Evolutionary conservation across 495 filamentous ascomycete genomes (phyloP).

Genomic region (Lasiosphaeriaceae sp.): DNA sequence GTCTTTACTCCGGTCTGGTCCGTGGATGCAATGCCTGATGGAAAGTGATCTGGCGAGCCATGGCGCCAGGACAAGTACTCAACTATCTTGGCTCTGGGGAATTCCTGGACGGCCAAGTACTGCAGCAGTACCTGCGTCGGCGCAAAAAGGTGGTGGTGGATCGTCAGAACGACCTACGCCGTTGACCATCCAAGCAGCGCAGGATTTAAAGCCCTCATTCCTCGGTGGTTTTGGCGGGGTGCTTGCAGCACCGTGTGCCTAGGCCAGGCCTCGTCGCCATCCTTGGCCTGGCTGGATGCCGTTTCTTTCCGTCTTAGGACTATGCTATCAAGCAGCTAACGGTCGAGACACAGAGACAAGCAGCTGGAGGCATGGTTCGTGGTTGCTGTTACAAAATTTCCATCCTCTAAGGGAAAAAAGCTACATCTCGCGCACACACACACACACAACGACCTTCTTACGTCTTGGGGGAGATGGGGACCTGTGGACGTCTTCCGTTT

Average conservation of each 20-base stretch:
- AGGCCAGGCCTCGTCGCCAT: not conserved
- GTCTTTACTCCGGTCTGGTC: slow-evolving; percentile 7
- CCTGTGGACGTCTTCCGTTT: slow-evolving; percentile 10
- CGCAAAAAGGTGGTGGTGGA: slow-evolving; percentile 9
- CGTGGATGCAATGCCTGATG: not conserved
- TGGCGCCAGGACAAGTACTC: not conserved
- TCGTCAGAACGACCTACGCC: slow-evolving; percentile 6
- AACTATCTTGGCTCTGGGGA: not conserved
- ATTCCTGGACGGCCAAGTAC: slow-evolving; percentile 5
- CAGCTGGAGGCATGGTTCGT: too few species aligned
- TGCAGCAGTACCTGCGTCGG: slow-evolving; percentile 1
- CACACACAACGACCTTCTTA: too few species aligned
- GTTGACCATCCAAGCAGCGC: slow-evolving; percentile 4
- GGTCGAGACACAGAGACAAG: too few species aligned
- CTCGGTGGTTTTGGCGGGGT: not conserved
- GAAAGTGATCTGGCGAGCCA: not conserved
- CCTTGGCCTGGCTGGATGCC: too few species aligned
- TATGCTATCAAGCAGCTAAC: too few species aligned
- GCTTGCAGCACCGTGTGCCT: slow-evolving; percentile 4
- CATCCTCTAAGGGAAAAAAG: too few species aligned
- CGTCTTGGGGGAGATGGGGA: too few species aligned
- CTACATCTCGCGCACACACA: too few species aligned
- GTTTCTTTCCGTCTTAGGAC: too few species aligned
- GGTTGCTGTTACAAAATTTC: too few species aligned
- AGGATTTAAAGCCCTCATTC: not conserved